Conservation (phyloP, 2,329 filamentous ascomycete genomes). For the Dryadomyces quercus-mongolicae region DNA sequence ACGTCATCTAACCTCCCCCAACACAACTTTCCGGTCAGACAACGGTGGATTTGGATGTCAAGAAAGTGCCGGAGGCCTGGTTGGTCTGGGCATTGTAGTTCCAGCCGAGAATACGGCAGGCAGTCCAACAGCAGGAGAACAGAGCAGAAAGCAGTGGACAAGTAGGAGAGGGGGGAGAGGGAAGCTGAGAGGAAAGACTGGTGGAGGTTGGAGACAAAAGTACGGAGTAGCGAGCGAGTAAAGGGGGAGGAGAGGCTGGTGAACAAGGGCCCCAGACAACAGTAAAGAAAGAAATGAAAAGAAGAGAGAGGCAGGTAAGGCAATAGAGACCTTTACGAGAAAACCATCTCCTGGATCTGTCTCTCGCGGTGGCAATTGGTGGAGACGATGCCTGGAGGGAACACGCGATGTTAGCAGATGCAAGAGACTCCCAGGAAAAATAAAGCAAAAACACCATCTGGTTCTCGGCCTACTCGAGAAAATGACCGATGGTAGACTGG, state of each 20-base stretch:
- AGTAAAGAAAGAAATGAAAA: neutral
- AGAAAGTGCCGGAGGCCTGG: slow-evolving; percentile 6
- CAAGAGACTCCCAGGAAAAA: slow-evolving; percentile 5
- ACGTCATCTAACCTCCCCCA: slow-evolving; percentile 8
- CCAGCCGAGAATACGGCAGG: slow-evolving; percentile 1
- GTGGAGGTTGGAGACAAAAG: neutral
- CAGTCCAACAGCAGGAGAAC: neutral
- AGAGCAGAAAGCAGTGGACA: neutral
- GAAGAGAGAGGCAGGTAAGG: neutral
- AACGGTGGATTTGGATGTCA: slow-evolving; percentile 7
- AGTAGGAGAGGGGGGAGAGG: neutral
- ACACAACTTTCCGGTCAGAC: slow-evolving; percentile 3
- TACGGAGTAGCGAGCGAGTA: neutral
- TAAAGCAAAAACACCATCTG: slow-evolving; percentile 4
- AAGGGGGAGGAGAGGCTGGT: neutral
- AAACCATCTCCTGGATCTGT: slow-evolving; percentile 8
- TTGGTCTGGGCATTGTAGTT: slow-evolving; percentile 9
- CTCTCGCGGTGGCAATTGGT: slow-evolving; percentile 8
- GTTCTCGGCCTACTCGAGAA: slow-evolving; percentile 6
- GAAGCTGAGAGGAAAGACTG: neutral
- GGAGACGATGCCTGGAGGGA: slow-evolving; percentile 7
- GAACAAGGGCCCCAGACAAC: neutral
- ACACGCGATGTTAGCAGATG: slow-evolving; percentile 9
- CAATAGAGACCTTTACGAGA: slow-evolving; percentile 8
- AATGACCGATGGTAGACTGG: slow-evolving; percentile 8